Percentiles rank a stretch among this genome's conserved stretches.
These are phyloP conservation scores for Eucalyptus virginea DNA, from an alignment of 345 rosid species.

Conservation along the genomic window DNA sequence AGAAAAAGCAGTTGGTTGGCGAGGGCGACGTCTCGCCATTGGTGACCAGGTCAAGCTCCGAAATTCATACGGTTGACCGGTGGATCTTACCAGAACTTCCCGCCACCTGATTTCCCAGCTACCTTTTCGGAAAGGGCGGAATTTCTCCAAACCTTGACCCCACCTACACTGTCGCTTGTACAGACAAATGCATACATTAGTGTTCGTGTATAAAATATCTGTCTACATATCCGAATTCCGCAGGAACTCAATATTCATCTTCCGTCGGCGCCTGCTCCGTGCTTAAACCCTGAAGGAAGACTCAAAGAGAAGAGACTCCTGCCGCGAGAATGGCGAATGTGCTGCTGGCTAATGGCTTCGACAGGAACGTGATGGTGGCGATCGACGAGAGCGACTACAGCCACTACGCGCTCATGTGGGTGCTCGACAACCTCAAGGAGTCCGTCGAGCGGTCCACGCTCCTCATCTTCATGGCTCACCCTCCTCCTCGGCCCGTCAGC, in stretches of 20 bases:
- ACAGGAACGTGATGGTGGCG: conserved; percentile 29
- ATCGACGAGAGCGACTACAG: conserved; percentile 41
- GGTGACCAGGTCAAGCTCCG: not conserved
- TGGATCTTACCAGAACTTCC: not conserved
- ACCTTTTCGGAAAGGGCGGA: not conserved
- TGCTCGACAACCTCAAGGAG: conserved; percentile 25
- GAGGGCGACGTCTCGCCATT: not conserved
- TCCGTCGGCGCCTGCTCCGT: not conserved
- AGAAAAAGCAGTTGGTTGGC: not conserved
- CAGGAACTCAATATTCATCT: not conserved
- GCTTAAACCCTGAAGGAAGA: not conserved
- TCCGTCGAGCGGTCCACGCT: conserved; percentile 4
- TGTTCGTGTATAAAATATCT: not conserved
- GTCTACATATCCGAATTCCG: not conserved
- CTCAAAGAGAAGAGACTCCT: not conserved
- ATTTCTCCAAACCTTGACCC: not conserved
- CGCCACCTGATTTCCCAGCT: not conserved
- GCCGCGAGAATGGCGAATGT: not conserved
- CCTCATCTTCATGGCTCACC: conserved; percentile 33
- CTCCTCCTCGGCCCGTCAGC: conserved; percentile 3
- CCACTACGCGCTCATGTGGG: conserved; percentile 37
- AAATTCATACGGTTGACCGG: not conserved
- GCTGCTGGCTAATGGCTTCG: not conserved
- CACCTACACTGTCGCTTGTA: not conserved
- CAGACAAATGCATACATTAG: not conserved